Evolutionary conservation across 1,139 yeast species (phyloP).

Genomic region (Hansenula anomala): DNA sequence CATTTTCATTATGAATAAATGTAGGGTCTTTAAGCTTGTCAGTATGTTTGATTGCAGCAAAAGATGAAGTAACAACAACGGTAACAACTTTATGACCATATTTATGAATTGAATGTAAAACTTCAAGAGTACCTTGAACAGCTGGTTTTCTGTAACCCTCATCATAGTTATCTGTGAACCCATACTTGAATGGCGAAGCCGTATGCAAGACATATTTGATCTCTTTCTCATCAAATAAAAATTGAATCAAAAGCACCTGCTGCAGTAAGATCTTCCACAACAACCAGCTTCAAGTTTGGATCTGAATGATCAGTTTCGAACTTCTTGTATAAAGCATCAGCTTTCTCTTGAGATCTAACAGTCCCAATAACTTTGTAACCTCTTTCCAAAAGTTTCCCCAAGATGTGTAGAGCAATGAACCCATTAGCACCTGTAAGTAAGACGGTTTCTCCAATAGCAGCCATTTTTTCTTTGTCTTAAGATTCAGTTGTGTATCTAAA

Average conservation of each 20-base stretch:
- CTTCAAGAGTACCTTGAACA: conserved; percentile 40
- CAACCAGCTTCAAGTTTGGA: conserved; percentile 32
- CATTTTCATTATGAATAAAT: conserved; percentile 29
- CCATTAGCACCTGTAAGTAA: conserved; percentile 2
- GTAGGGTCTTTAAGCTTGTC: conserved; percentile 23
- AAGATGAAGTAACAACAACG: conserved; percentile 52
- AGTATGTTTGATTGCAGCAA: conserved; percentile 46
- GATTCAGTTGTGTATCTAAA: too few species aligned
- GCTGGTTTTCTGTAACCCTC: conserved; percentile 44
- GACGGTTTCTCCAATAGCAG: conserved; percentile 1
- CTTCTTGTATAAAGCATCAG: not conserved
- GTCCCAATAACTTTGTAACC: conserved; percentile 42
- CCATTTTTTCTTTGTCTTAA: not conserved
- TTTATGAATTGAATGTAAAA: conserved; percentile 34
- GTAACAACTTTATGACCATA: conserved; percentile 42
- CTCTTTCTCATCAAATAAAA: conserved; percentile 39
- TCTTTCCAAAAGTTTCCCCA: not conserved
- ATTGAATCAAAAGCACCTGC: conserved; percentile 48
- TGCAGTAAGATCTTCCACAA: conserved; percentile 43
- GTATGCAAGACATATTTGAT: conserved; percentile 51
- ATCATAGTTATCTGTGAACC: conserved; percentile 25
- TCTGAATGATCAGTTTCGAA: not conserved
- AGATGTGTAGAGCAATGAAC: not conserved
- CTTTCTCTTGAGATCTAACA: conserved; percentile 1
- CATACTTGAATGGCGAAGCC: conserved; percentile 44